Evolutionary conservation across 257 asterid species (phyloP), one percentile per base, ranked within the genome.

Genomic region (Rubia yunnanensis): DNA sequence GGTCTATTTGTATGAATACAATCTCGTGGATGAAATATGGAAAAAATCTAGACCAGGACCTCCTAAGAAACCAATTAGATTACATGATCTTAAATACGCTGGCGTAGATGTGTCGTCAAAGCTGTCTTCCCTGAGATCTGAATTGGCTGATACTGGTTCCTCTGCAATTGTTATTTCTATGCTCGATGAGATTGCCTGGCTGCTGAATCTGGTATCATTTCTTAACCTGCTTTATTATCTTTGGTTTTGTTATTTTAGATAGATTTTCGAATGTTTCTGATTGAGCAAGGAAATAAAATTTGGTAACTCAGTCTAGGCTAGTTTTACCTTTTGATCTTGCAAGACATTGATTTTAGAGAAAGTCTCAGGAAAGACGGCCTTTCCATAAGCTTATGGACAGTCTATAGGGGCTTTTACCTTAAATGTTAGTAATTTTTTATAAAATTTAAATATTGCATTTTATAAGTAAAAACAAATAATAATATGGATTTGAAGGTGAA

Each of bases 141-240:
- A 85, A 41, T 76, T 92, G 84, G 74, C 69, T 54, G 67, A 53
- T 78, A 84, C 87, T 77, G 96, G 91, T 78, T 74, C 94, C 73
- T 84, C 97, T 59, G 99, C 96, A 32, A 82, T 90, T 69, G 82
- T 94, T 77, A 81, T 90, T 84, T 80, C 97, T 11, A 79, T 90
- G 95, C 89, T 94, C 75, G 99, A 94, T 81, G 99, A 94, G 83
- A 79, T 94, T 60, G 96, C 99, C 3, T 94, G 99, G 99, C 81
- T 94, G 60, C 79, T 94, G 92, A 94, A 94, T 88, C 83, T 92
- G 99, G 99, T 92, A 86, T 67, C 48, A 34, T 39, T 15, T 15
- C 66, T 71, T 27, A 18, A 31, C 13, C 54, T 22, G 2, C 71
- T 65, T 22, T 3, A 17, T 23, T 34, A 5, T 39, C 36, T 28